Base-by-base conservation (phyloP, 1,139 yeast genomes). In the Yamadazyma diospyri region DNA sequence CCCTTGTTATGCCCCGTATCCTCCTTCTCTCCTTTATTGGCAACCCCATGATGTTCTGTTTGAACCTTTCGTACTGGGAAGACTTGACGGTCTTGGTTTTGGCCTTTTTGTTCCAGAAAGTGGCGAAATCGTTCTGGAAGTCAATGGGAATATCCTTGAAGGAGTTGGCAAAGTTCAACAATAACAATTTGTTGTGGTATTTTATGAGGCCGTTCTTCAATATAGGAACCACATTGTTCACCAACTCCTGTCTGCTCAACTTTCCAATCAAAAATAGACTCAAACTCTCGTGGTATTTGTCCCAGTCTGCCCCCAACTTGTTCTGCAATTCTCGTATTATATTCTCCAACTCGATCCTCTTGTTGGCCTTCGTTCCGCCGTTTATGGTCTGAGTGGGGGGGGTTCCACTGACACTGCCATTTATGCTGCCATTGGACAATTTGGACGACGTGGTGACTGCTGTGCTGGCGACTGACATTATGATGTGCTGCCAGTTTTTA, bases 11-110 rank as follows among this genome's bases (percentile, higher is more conserved):
- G 34, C 76, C 77, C 54, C 88, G 86, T 39, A 92, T 78, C 51
- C 98, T 69, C 42, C 87, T 74, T 42, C 98, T 64, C 54, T 92
- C 98, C 41, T 85, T 72, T 2, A 83, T 76, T 1, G 97, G 88
- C 45, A 92, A 66, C 3, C 94, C 84, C 81, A 92, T 76, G 30
- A 92, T 85, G 56, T 87, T 94, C 50, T 78, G 84, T 48, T 88
- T 87, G 51, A 88, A 71, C 43, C 80, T 76, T 49, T 87, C 95
- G 55, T 85, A 81, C 55, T 86, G 95, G 16, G 71, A 66, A 29
- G 72, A 72, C 49, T 66, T 72, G 37, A 65, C 71, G 33, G 71
- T 66, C 46, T 66, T 61, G 42, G 74, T 57, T 51, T 72, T 60
- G 4, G 66, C 51, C 46, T 64, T 62, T 43, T 69, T 61, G 47